These are phyloP conservation scores for Hymenoscyphus repandus DNA, from an alignment of 2,329 filamentous ascomycete genomes.

Conservation along the genomic window DNA sequence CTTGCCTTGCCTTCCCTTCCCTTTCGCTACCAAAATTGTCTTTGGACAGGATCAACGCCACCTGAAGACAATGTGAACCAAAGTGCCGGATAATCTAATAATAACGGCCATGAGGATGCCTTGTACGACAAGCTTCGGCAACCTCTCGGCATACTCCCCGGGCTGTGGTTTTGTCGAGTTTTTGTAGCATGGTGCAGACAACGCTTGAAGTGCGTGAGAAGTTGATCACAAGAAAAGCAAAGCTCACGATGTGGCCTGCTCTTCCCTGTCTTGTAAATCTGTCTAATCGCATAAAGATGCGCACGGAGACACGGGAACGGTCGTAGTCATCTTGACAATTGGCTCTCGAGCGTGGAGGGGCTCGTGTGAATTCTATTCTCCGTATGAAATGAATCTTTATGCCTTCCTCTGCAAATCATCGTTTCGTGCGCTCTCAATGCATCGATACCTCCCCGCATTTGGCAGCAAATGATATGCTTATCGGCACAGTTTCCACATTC, in stretches of 20 bases:
- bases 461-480: background rate
- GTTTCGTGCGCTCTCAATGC: background rate
- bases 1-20: background rate
- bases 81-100: slow-evolving; percentile 16
- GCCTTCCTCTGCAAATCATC: slow-evolving; percentile 15
- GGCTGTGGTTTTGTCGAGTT: background rate
- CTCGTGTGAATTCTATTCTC: slow-evolving; percentile 25
- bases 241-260: background rate
- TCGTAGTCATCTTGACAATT: slow-evolving; percentile 12
- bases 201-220: background rate
- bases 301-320: slow-evolving; percentile 16
- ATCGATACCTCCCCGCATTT: background rate
- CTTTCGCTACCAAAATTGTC: slow-evolving; percentile 17
- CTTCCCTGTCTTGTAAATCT: background rate
- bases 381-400: slow-evolving; percentile 24
- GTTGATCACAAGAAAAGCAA: background rate
- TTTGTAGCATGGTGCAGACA: background rate
- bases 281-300: slow-evolving; percentile 16
- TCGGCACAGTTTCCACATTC: background rate
- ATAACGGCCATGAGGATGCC: background rate
- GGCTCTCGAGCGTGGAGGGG: slow-evolving; percentile 11
- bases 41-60: slow-evolving; percentile 17
- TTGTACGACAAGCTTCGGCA: background rate
- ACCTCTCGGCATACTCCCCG: background rate
- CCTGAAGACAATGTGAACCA: slow-evolving; percentile 18